Evolutionary conservation across 768 basidiomycete genomes (phyloP).

Genomic region (Naganishia antarctica): DNA sequence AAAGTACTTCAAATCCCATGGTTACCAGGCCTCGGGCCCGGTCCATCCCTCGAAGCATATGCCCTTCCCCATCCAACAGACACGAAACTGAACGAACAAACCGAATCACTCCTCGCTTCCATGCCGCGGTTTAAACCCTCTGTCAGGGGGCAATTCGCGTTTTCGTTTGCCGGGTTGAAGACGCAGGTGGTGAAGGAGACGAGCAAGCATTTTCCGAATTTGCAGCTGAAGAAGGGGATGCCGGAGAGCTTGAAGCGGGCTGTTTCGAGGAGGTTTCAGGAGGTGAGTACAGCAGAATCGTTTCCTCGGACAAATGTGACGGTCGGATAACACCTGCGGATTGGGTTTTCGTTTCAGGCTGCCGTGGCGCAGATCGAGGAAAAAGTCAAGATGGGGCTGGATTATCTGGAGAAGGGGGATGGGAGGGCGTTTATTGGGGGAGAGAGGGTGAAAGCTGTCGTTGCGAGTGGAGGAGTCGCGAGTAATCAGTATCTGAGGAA

Average conservation of each 20-base stretch:
- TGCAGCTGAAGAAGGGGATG: conserved; percentile 24
- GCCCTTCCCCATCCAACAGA: conserved; percentile 36
- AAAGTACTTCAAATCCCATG: conserved; percentile 61
- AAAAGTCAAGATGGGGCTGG: conserved; percentile 61
- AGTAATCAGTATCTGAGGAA: conserved; percentile 69
- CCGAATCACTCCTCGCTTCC: conserved; percentile 32
- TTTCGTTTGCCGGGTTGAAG: conserved; percentile 76
- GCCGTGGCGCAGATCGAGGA: conserved; percentile 69
- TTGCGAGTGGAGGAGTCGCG: conserved; percentile 89
- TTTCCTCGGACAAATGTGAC: background rate
- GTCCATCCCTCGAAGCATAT: conserved; percentile 74
- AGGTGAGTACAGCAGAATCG: background rate
- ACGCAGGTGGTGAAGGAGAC: conserved; percentile 64
- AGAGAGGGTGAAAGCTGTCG: conserved; percentile 48
- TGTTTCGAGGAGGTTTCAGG: conserved; percentile 22
- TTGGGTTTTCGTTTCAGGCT: conserved; percentile 44
- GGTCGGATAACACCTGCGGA: conserved; percentile 8
- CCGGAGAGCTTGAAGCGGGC: conserved; percentile 28
- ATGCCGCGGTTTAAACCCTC: conserved; percentile 33
- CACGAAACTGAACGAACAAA: conserved; percentile 5
- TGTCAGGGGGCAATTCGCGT: conserved; percentile 52
- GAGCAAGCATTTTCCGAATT: conserved; percentile 51
- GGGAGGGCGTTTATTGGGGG: conserved; percentile 32
- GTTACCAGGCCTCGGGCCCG: conserved; percentile 63
- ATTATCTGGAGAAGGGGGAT: conserved; percentile 50